Evolutionary conservation across 164 flowering plant species (phyloP).

Genomic region (Buxus sempervirens): DNA sequence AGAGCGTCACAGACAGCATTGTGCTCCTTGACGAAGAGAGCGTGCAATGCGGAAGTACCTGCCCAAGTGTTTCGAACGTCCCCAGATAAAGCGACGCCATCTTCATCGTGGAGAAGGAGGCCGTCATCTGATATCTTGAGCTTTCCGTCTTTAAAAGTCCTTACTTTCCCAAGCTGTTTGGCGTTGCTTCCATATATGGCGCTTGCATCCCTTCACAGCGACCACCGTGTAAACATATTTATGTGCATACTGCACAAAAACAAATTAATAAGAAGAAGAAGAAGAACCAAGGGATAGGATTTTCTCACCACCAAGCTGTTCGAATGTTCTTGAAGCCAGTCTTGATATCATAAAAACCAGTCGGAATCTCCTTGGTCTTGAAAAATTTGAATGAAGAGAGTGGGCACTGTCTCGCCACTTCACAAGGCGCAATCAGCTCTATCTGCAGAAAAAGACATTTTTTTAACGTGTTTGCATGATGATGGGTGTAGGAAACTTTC

Average conservation of each 20-base stretch:
- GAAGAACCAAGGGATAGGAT: too few relatives aligned
- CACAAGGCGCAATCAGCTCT: constrained; percentile 33
- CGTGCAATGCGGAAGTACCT: constrained; percentile 37
- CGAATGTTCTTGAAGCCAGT: constrained; percentile 1
- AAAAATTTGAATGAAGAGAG: constrained; percentile 36
- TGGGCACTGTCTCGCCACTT: constrained; percentile 38
- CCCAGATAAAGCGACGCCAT: constrained; percentile 33
- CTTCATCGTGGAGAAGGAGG: constrained; percentile 32
- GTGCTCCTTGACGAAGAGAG: constrained; percentile 44
- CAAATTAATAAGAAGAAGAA: too few relatives aligned
- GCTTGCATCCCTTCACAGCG: constrained; percentile 39
- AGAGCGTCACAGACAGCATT: constrained; percentile 41
- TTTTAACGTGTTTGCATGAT: too few relatives aligned
- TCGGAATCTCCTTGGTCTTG: constrained; percentile 17
- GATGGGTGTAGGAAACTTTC: too few relatives aligned
- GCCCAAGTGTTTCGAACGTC: constrained; percentile 46
- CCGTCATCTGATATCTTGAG: constrained; percentile 32
- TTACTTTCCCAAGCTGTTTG: constrained; percentile 21
- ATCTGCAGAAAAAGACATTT: constrained; percentile 17
- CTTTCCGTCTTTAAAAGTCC: constrained; percentile 42
- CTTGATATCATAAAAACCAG: constrained; percentile 10
- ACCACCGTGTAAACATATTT: too few relatives aligned
- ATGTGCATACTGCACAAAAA: too few relatives aligned
- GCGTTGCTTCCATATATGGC: constrained; percentile 38
- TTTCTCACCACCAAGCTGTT: constrained; percentile 14